Evolutionary conservation across 2,329 filamentous ascomycete genomes (phyloP).

Genomic region (Rachicladosporium sp.): DNA sequence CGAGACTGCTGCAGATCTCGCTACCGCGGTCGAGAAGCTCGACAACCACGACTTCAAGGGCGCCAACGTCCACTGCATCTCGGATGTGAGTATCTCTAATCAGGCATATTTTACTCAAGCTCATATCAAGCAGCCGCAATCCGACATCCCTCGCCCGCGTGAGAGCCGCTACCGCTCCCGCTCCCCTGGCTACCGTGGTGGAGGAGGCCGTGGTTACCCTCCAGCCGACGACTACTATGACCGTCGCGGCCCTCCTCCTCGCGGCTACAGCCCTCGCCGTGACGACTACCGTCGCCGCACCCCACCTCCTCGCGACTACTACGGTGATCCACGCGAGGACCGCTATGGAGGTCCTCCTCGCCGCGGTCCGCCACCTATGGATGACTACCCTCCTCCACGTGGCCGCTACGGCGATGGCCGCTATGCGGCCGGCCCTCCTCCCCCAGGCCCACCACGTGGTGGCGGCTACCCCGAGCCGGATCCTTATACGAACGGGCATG

Average conservation of each 20-base stretch:
- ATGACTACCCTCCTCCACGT: constrained; percentile 57
- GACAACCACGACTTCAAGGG: constrained; percentile 91
- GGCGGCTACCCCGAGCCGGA: constrained; percentile 45
- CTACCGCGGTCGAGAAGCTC: constrained; percentile 86
- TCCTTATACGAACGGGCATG: constrained; percentile 47
- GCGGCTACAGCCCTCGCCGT: constrained; percentile 74
- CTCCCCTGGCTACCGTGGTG: constrained; percentile 53
- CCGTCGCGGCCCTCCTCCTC: constrained; percentile 56
- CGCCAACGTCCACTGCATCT: constrained; percentile 68
- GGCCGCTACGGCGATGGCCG: constrained; percentile 56
- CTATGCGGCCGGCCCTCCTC: constrained; percentile 37
- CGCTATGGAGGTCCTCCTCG: constrained; percentile 51
- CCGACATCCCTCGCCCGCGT: constrained; percentile 47
- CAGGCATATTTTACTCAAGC: too few species aligned
- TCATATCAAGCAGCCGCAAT: constrained; percentile 44
- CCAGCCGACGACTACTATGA: constrained; percentile 64
- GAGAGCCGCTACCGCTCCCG: constrained; percentile 66
- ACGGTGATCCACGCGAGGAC: constrained; percentile 68
- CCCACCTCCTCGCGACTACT: constrained; percentile 61
- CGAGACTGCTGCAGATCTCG: constrained; percentile 80
- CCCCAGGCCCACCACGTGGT: constrained; percentile 24
- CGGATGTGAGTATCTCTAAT: constrained; percentile 52
- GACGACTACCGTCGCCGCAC: constrained; percentile 82
- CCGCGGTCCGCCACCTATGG: constrained; percentile 52
- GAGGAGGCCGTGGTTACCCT: constrained; percentile 40